phyloP scores from a whole-genome alignment of 371 early-diverging fungal species.

The Zychaea mexicana region DNA sequence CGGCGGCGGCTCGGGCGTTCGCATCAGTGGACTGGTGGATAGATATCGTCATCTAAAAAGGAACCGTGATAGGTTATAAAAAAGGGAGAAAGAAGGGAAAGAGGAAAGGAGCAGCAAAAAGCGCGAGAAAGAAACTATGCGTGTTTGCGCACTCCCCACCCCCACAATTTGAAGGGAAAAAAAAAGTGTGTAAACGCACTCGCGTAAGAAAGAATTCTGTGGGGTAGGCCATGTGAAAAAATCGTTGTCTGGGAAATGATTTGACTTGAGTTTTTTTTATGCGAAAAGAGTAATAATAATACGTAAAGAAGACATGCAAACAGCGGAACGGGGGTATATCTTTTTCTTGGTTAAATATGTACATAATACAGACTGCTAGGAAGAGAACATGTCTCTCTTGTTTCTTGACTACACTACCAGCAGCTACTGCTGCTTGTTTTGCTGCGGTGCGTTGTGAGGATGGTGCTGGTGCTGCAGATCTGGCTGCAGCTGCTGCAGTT shows the following conservation, averaged over 20 bases:
- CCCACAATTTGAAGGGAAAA: background rate
- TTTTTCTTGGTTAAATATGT: too few relatives aligned
- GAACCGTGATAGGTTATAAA: background rate
- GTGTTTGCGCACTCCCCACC: too few relatives aligned
- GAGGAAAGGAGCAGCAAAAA: background rate
- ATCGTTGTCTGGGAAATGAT: background rate
- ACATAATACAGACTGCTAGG: too few relatives aligned
- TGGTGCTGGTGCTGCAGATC: background rate
- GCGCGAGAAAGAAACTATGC: background rate
- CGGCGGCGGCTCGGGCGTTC: conserved; percentile 26
- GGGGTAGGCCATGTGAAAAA: conserved; percentile 4
- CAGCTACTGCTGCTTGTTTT: too few relatives aligned
- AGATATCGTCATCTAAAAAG: conserved; percentile 8
- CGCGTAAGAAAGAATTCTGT: background rate
- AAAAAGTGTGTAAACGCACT: background rate
- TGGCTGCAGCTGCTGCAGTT: background rate
- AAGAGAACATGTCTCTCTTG: background rate
- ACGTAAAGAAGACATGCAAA: too few relatives aligned
- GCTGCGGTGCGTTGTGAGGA: too few relatives aligned
- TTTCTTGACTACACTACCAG: background rate
- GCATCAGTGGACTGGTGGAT: conserved; percentile 13
- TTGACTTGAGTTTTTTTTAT: background rate
- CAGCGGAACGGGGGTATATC: too few relatives aligned
- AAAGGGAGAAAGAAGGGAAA: background rate
- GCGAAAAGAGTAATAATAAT: background rate